These are phyloP conservation scores for Lasiodiplodia hormozganensis DNA, from an alignment of 2,329 filamentous ascomycete genomes.

Conservation along the genomic window DNA sequence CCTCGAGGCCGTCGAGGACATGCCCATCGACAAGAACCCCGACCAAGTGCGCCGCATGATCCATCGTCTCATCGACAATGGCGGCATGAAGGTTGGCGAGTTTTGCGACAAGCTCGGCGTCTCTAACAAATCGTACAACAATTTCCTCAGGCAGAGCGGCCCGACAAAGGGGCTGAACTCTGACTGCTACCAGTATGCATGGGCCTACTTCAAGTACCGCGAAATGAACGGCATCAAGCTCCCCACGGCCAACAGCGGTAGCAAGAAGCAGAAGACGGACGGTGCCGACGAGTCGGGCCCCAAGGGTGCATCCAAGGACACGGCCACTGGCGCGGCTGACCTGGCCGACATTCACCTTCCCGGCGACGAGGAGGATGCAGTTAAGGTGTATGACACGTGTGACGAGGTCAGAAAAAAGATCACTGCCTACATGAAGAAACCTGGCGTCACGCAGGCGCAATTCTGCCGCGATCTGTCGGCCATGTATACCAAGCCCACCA, in stretches of 20 bases:
- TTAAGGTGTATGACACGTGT: slow-evolving; percentile 63
- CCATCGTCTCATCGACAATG: slow-evolving; percentile 49
- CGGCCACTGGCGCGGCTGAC: slow-evolving; percentile 37
- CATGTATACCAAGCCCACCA: slow-evolving; percentile 43
- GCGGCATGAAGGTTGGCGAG: slow-evolving; percentile 54
- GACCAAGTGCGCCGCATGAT: slow-evolving; percentile 53
- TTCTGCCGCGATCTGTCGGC: slow-evolving; percentile 60
- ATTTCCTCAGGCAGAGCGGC: slow-evolving; percentile 60
- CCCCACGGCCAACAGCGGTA: slow-evolving; percentile 6
- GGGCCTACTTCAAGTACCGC: slow-evolving; percentile 57
- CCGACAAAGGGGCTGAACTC: slow-evolving; percentile 43
- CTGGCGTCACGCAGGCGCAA: slow-evolving; percentile 58
- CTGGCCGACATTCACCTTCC: slow-evolving; percentile 53
- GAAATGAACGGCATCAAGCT: slow-evolving; percentile 56
- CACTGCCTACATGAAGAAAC: slow-evolving; percentile 55
- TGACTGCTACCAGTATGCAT: slow-evolving; percentile 39
- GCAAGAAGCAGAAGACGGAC: slow-evolving; percentile 41
- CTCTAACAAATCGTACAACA: slow-evolving; percentile 45
- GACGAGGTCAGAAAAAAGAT: slow-evolving; percentile 66
- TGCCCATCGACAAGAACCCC: slow-evolving; percentile 21
- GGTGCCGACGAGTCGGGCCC: background rate
- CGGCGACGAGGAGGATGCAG: slow-evolving; percentile 55
- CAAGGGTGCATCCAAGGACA: slow-evolving; percentile 35
- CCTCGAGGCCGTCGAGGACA: background rate
- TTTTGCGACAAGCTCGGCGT: slow-evolving; percentile 52